Percentiles rank a stretch among this genome's conserved stretches.
Conservation (phyloP, 306 rosid species). For the Acmispon strigosus region DNA sequence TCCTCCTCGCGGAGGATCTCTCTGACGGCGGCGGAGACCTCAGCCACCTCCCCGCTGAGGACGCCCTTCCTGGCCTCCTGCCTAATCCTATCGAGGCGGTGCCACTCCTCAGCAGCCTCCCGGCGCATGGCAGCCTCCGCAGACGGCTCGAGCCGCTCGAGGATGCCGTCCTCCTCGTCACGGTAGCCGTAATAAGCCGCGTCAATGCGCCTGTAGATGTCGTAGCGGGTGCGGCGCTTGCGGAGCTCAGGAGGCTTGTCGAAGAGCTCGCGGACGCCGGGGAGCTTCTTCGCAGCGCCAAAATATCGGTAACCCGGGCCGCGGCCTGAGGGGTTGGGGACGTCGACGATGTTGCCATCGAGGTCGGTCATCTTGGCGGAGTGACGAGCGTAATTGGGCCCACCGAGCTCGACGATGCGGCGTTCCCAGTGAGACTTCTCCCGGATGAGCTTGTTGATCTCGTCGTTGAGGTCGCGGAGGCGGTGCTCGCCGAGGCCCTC, state of each 20-base stretch:
- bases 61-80: conserved; percentile 79
- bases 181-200: conserved; percentile 87
- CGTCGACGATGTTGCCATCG: conserved; percentile 90
- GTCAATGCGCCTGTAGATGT: conserved; percentile 75
- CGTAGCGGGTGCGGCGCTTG: conserved; percentile 75
- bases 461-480: conserved; percentile 93
- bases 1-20: conserved; percentile 53
- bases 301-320: conserved; percentile 89
- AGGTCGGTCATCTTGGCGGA: conserved; percentile 90
- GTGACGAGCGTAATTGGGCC: conserved; percentile 57
- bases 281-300: conserved; percentile 86
- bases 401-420: conserved; percentile 83
- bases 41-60: conserved; percentile 64
- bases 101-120: conserved; percentile 73
- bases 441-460: conserved; percentile 79
- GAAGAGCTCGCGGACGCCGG: conserved; percentile 74
- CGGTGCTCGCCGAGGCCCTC: conserved; percentile 96
- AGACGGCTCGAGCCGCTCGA: conserved; percentile 57
- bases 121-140: conserved; percentile 59
- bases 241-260: conserved; percentile 90
- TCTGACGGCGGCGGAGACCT: neutral
- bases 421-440: conserved; percentile 88
- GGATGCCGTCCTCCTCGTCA: conserved; percentile 86
- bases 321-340: conserved; percentile 89
- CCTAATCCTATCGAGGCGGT: conserved; percentile 63